Conservation (phyloP, 129 eudicot species). For the Chrysanthemum seticuspe region DNA sequence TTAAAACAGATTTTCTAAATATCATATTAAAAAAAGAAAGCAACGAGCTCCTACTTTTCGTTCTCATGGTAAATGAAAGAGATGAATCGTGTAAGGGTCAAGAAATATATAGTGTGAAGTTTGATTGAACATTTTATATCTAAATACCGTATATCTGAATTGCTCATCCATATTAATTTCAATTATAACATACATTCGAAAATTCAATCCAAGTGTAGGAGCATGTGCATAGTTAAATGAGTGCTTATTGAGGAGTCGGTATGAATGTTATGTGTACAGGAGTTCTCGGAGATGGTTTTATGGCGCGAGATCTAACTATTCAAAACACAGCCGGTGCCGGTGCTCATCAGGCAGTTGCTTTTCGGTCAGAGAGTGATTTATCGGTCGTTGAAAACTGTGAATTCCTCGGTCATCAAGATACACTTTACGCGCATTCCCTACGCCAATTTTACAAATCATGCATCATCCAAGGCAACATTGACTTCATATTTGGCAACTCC, state of each 20-base stretch:
- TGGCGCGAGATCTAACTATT: constrained; percentile 49
- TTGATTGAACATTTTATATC: too few relatives aligned
- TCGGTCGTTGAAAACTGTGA: constrained; percentile 46
- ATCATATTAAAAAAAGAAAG: too few relatives aligned
- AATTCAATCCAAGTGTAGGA: background rate
- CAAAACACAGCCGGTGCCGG: constrained; percentile 61
- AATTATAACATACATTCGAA: too few relatives aligned
- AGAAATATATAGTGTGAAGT: too few relatives aligned
- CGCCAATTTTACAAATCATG: constrained; percentile 57
- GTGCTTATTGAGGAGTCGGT: background rate
- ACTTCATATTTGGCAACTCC: constrained; percentile 52
- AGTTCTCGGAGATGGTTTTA: constrained; percentile 56
- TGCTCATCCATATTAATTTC: too few relatives aligned
- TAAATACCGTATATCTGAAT: too few relatives aligned
- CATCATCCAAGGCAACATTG: constrained; percentile 50
- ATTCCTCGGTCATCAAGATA: constrained; percentile 61
- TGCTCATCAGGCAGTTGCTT: constrained; percentile 60
- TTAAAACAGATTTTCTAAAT: too few relatives aligned
- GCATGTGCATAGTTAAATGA: background rate
- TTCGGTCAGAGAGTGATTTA: constrained; percentile 51
- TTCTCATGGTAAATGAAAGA: too few relatives aligned
- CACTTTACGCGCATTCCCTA: constrained; percentile 48
- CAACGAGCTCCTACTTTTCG: too few relatives aligned
- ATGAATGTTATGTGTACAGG: constrained; percentile 31
- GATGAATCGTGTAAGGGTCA: too few relatives aligned